These are phyloP conservation scores for Russula dissimulans DNA, from an alignment of 768 basidiomycete species.

Conservation along the genomic window DNA sequence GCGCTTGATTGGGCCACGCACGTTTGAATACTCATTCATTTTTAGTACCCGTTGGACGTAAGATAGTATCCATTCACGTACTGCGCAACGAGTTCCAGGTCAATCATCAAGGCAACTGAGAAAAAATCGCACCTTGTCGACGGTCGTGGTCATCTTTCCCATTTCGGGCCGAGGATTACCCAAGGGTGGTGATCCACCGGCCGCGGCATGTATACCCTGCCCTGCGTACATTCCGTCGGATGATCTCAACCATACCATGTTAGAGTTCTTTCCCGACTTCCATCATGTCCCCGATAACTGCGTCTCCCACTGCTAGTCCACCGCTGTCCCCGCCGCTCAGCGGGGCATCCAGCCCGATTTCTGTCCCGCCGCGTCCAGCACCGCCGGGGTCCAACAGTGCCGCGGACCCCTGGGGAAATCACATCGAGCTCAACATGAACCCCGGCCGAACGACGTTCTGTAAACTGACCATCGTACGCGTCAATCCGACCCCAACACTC, in stretches of 20 bases:
- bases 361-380: constrained; percentile 34
- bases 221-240: background rate
- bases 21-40: background rate
- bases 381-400: constrained; percentile 60
- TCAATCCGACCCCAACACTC: constrained; percentile 29
- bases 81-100: background rate
- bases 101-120: background rate
- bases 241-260: background rate
- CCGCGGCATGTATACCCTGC: too few relatives aligned
- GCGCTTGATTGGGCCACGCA: background rate
- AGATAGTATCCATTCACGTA: background rate
- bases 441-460: constrained; percentile 48
- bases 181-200: background rate
- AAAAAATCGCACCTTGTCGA: background rate
- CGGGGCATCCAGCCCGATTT: constrained; percentile 4
- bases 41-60: background rate
- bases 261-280: constrained; percentile 8
- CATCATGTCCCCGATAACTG: constrained; percentile 14
- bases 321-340: constrained; percentile 7
- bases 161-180: background rate
- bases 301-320: background rate
- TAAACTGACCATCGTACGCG: constrained; percentile 68
- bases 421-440: constrained; percentile 44
- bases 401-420: constrained; percentile 54
- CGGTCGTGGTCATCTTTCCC: background rate